A percentile compares a stretch with the other conserved stretches of the same genome.
Conservation (phyloP, 192 early-diverging fungal genomes). For the Spinellus fusiger region DNA sequence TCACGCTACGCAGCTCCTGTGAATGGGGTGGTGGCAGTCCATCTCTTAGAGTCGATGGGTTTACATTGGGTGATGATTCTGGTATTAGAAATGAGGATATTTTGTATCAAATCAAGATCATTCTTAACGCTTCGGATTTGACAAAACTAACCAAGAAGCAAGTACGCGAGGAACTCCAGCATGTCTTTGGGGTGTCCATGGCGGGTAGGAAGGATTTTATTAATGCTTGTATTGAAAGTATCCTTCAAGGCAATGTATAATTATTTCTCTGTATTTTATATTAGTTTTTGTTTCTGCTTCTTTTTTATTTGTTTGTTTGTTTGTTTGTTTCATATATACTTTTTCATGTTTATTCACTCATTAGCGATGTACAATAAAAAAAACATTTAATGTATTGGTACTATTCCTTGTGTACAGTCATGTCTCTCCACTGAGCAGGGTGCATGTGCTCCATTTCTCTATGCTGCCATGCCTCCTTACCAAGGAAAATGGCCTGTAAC, state of each 20-base stretch:
- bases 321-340: background rate
- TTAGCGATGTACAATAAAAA: too few relatives aligned
- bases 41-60: constrained; percentile 17
- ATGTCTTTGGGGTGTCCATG: constrained; percentile 77
- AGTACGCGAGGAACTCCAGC: constrained; percentile 65
- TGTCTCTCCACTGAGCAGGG: constrained; percentile 41
- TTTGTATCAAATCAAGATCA: constrained; percentile 59
- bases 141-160: constrained; percentile 83
- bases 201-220: constrained; percentile 77
- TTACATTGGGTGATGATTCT: constrained; percentile 1
- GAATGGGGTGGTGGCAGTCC: constrained; percentile 3
- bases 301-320: background rate
- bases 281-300: too few relatives aligned
- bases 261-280: too few relatives aligned
- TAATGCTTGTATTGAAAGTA: constrained; percentile 79
- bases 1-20: background rate
- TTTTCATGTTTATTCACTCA: too few relatives aligned
- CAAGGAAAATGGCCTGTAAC: constrained; percentile 35
- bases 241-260: constrained; percentile 38
- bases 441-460: constrained; percentile 39
- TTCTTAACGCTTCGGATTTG: constrained; percentile 65
- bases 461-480: constrained; percentile 37
- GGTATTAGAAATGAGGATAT: constrained; percentile 64
- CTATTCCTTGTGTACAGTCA: too few relatives aligned
- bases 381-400: too few relatives aligned